A percentile compares a stretch with the other conserved stretches of the same genome.
These are phyloP conservation scores for Lasiodiplodia theobromae DNA, from an alignment of 2,329 filamentous ascomycete species.

Conservation along the genomic window DNA sequence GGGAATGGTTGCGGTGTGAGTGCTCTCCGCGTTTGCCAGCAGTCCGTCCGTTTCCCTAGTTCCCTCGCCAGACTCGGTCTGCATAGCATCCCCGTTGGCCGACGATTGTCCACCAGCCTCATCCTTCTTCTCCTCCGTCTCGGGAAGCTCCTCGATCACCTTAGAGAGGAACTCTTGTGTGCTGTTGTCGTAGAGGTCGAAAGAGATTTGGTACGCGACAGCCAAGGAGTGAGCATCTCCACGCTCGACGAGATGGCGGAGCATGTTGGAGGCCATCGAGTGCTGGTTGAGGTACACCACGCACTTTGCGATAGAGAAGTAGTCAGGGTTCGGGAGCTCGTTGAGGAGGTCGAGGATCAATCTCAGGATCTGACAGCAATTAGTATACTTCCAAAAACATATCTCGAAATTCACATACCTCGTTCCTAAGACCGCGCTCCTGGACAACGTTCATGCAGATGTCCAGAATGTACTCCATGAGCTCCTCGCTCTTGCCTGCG, in stretches of 20 bases:
- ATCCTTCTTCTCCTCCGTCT: conserved; percentile 56
- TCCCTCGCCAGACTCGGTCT: conserved; percentile 50
- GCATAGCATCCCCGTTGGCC: conserved; percentile 49
- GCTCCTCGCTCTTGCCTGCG: conserved; percentile 76
- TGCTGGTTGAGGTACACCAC: conserved; percentile 95
- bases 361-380: conserved; percentile 71
- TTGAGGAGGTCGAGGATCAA: conserved; percentile 95
- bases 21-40: conserved; percentile 62
- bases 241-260: conserved; percentile 80
- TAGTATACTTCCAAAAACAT: conserved; percentile 29
- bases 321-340: conserved; percentile 90
- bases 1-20: conserved; percentile 55
- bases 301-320: conserved; percentile 97
- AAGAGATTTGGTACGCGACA: conserved; percentile 95
- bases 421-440: conserved; percentile 82
- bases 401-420: conserved; percentile 52
- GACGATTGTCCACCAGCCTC: conserved; percentile 36
- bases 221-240: conserved; percentile 80
- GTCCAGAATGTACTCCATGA: conserved; percentile 95
- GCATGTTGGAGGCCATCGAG: conserved; percentile 81
- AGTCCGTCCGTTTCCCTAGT: conserved; percentile 66
- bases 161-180: conserved; percentile 96
- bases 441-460: conserved; percentile 99
- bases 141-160: conserved; percentile 80
- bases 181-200: conserved; percentile 97